Percentiles rank a stretch among this genome's conserved stretches.
These are phyloP conservation scores for Eucalyptus victrix DNA, from an alignment of 345 rosid species.

Conservation along the genomic window DNA sequence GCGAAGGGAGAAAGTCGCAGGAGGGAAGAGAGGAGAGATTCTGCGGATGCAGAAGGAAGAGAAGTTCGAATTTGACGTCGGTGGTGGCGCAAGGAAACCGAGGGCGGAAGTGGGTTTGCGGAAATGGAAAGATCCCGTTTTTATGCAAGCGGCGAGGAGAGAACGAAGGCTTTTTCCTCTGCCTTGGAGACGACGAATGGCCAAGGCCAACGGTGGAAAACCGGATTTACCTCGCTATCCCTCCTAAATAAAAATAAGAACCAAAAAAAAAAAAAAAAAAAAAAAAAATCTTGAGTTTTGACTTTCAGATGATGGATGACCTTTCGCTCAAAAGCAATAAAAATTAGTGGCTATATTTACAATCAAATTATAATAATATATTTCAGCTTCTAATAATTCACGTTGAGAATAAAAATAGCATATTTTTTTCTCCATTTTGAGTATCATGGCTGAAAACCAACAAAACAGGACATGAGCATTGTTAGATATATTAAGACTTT, in stretches of 20 bases:
- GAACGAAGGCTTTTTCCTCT: neutral
- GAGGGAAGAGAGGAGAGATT: neutral
- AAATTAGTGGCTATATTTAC: neutral
- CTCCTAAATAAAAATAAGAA: neutral
- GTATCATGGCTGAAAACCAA: accelerated
- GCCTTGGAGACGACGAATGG: neutral
- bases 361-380: neutral
- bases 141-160: neutral
- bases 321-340: neutral
- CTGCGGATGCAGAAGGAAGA: neutral
- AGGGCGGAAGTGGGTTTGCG: neutral
- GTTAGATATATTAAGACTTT: neutral
- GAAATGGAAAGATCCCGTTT: neutral
- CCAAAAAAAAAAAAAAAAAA: neutral
- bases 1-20: neutral
- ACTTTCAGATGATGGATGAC: neutral
- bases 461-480: accelerated
- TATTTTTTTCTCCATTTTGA: neutral
- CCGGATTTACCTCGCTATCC: neutral
- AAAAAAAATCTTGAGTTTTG: too few species aligned
- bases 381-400: neutral
- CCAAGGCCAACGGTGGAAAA: neutral
- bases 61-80: neutral
- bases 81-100: neutral
- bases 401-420: neutral